Percentiles rank a stretch among this genome's conserved stretches.
These are phyloP conservation scores for Pichia cabralensis DNA, from an alignment of 805 yeast genomes.

Conservation along the genomic window DNA sequence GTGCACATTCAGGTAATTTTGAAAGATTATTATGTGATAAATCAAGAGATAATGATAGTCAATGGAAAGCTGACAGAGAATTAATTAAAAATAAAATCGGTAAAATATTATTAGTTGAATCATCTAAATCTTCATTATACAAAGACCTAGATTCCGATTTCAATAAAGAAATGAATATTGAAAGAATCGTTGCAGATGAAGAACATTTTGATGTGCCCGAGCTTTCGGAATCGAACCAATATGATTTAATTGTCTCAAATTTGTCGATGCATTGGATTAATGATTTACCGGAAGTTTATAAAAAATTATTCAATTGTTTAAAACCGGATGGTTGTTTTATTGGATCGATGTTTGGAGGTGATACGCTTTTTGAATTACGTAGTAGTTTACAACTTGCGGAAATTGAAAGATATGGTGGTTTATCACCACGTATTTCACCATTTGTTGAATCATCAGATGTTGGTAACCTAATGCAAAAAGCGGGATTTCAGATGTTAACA, in stretches of 20 bases:
- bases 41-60: constrained; percentile 28
- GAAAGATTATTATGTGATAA: constrained; percentile 27
- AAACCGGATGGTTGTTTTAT: constrained; percentile 76
- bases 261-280: constrained; percentile 78
- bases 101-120: constrained; percentile 57
- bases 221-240: constrained; percentile 30
- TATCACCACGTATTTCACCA: constrained; percentile 75
- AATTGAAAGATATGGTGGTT: constrained; percentile 66
- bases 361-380: constrained; percentile 73
- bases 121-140: constrained; percentile 41
- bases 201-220: constrained; percentile 42
- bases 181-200: constrained; percentile 56
- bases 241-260: constrained; percentile 67
- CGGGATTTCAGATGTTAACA: constrained; percentile 72
- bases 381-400: constrained; percentile 78
- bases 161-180: constrained; percentile 35
- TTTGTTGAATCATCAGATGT: constrained; percentile 70
- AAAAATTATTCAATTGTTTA: constrained; percentile 45
- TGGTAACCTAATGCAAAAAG: constrained; percentile 60
- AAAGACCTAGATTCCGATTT: constrained; percentile 39
- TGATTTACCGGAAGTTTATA: constrained; percentile 61
- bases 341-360: constrained; percentile 78
- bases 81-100: constrained; percentile 44
- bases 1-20: constrained; percentile 59
- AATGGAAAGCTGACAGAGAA: constrained; percentile 41